Evolutionary conservation across 257 asterid genomes (phyloP).

Genomic region (Solanum piurae): DNA sequence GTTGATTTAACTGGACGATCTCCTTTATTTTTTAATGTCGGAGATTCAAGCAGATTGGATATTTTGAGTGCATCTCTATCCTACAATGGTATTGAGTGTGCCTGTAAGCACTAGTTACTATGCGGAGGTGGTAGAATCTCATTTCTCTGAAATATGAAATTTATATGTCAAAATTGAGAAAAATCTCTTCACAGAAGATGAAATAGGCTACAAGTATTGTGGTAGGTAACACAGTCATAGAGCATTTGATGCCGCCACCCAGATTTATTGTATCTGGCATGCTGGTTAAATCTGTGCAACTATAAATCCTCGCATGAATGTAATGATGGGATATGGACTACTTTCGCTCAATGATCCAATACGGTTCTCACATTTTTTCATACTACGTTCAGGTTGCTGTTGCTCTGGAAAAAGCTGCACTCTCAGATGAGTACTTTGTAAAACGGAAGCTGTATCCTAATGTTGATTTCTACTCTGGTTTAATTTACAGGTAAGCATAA

Average conservation of each 20-base stretch:
- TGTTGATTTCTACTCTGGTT: constrained; percentile 96
- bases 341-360: background rate
- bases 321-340: background rate
- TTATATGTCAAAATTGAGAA: background rate
- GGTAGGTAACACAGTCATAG: background rate
- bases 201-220: background rate
- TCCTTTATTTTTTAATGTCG: background rate
- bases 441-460: constrained; percentile 97
- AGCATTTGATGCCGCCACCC: background rate
- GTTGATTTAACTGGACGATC: background rate
- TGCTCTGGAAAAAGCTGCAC: constrained; percentile 94
- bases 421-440: constrained; percentile 84
- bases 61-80: background rate
- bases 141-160: background rate
- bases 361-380: background rate
- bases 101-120: background rate
- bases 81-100: background rate
- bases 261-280: background rate
- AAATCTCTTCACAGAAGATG: background rate
- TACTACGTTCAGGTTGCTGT: constrained; percentile 68
- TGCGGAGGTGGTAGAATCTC: background rate
- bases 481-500: constrained; percentile 63
- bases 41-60: background rate
- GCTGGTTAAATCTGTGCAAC: background rate
- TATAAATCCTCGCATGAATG: background rate